A percentile compares a stretch with the other conserved stretches of the same genome.
phyloP scores from a whole-genome alignment of 768 basidiomycete species.

The Cubamyces sp. region DNA sequence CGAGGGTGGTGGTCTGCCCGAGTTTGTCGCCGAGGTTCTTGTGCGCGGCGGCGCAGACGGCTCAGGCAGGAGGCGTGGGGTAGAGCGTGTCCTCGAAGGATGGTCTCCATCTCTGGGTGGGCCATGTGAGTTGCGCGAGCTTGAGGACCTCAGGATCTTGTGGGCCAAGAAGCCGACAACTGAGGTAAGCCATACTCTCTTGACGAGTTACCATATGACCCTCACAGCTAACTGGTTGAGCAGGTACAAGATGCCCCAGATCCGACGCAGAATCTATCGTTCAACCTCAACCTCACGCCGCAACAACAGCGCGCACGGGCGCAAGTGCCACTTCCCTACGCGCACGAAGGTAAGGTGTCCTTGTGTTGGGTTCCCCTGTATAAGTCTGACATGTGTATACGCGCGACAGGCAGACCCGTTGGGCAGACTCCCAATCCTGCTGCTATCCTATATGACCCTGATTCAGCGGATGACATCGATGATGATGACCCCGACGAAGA shows the following conservation, averaged over 20 bases:
- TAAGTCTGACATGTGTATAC: not conserved
- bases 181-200: slow-evolving; percentile 35
- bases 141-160: slow-evolving; percentile 56
- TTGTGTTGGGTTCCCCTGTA: not conserved
- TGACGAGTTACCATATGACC: not conserved
- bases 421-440: slow-evolving; percentile 37
- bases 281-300: slow-evolving; percentile 85
- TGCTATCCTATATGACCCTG: slow-evolving; percentile 86
- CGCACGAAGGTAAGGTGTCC: slow-evolving; percentile 66
- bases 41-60: slow-evolving; percentile 46
- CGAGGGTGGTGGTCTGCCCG: slow-evolving; percentile 51
- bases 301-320: slow-evolving; percentile 81
- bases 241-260: slow-evolving; percentile 46
- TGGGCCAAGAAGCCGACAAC: slow-evolving; percentile 24
- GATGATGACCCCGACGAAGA: slow-evolving; percentile 98
- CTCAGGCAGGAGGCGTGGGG: slow-evolving; percentile 51
- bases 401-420: slow-evolving; percentile 40
- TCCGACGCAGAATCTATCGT: slow-evolving; percentile 72
- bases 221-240: not conserved
- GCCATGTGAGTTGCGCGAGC: slow-evolving; percentile 51
- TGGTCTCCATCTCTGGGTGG: slow-evolving; percentile 47
- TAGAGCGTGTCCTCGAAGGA: slow-evolving; percentile 67
- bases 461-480: slow-evolving; percentile 92
- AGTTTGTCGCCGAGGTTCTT: slow-evolving; percentile 67
- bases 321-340: slow-evolving; percentile 88